Base-by-base conservation (phyloP, 139 green algal species). In the Coccomyxa sp. region DNA sequence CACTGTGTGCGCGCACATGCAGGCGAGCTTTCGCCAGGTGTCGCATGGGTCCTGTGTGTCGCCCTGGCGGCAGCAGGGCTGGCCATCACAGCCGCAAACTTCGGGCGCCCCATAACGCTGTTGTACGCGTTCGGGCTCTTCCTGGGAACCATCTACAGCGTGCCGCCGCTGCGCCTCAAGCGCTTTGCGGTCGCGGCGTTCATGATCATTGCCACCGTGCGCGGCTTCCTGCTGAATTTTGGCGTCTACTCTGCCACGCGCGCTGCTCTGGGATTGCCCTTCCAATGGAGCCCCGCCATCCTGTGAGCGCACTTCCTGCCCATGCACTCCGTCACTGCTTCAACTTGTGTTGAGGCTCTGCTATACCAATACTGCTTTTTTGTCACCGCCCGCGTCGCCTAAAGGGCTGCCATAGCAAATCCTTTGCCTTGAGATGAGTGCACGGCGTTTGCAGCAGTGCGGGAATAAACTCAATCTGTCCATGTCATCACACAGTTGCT, bases 221-320 rank as follows among this genome's bases (percentile, higher is more conserved):
- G 97, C 14, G 97, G 97, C 27, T 97, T 99, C 87, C 90, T 99
- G 81, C 92, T 99, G 25, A 99, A 99, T 88, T 99, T 99, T 89
- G 97, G 97, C 0, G 97, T 99, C n/a, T 99, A 98, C 92, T 90
- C 97, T 82, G 96, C 97, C 28, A 95, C 94, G 0, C 87, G 95
- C 10, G 96, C 97, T 21, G 97, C 97, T 13, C 89, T 99, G 75
- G 89, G 92, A 17, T 85, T 97, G 84, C 87, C 92, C 13, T 99
- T 99, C 79, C 31, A 85, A 38, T 98, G 96, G 96, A 94, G 87
- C 85, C 94, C 95, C 4, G 87, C 92, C 82, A 94, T 97, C 81
- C 89, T 84, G 93, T 97, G 76, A 87, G 86, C 57, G 23, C 76
- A n/a, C 30, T 21, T 59, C 76, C 76, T n/a, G 63, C 63, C 63